These are phyloP conservation scores for Diaporthe capsici DNA, from an alignment of 2,329 filamentous ascomycete species.

Conservation along the genomic window DNA sequence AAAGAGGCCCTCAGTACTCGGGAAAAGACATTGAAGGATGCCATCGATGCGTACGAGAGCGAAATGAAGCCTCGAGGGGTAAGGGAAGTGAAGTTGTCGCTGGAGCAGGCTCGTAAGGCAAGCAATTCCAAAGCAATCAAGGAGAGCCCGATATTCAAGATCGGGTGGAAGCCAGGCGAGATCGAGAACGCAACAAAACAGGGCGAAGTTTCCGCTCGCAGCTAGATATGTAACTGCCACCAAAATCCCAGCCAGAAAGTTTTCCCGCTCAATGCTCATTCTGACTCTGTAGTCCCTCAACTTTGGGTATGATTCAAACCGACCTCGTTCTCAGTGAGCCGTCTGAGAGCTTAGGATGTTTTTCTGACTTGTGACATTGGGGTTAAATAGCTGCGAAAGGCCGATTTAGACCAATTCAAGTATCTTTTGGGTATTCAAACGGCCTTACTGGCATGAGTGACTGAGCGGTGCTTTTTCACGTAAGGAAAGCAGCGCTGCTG, in stretches of 20 bases:
- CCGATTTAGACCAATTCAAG: not conserved
- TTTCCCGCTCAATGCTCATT: not conserved
- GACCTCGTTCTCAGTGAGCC: not conserved
- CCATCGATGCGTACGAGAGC: not conserved
- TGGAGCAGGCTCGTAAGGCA: conserved; percentile 8
- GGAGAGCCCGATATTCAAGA: conserved; percentile 2
- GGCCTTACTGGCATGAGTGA: not conserved
- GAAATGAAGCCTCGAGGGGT: conserved; percentile 3
- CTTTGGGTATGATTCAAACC: not conserved
- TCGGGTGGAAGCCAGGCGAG: not conserved
- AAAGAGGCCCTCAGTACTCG: not conserved
- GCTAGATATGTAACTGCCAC: not conserved
- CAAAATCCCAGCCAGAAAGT: not conserved
- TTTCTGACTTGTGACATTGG: not conserved
- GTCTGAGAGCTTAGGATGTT: not conserved
- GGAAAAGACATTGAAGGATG: not conserved
- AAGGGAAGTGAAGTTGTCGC: not conserved
- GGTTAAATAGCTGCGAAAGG: not conserved
- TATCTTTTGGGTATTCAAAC: not conserved
- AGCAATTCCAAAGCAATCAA: conserved; percentile 12
- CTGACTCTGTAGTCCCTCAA: not conserved
- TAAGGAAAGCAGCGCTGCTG: not conserved
- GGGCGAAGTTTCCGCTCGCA: not conserved
- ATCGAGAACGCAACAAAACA: not conserved
- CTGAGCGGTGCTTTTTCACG: not conserved